These are phyloP conservation scores for Arabidopsis lyrata DNA, from an alignment of 441 rosid species.

Conservation along the genomic window DNA sequence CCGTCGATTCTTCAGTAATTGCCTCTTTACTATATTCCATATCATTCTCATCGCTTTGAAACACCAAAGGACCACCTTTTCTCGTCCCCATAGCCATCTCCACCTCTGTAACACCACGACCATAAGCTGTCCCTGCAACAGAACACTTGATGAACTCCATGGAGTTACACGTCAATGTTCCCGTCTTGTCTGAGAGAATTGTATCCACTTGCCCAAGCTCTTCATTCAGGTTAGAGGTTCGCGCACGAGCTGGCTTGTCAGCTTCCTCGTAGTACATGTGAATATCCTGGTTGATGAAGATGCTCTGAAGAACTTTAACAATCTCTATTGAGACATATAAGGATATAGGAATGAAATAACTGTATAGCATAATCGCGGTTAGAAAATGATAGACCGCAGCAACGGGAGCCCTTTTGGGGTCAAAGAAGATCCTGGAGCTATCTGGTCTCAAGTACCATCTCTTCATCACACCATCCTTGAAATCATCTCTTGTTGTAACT, in stretches of 20 bases:
- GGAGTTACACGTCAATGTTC: slow-evolving; percentile 97
- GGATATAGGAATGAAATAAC: slow-evolving; percentile 94
- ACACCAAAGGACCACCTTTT: slow-evolving; percentile 60
- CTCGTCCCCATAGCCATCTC: slow-evolving; percentile 75
- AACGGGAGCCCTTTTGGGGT: slow-evolving; percentile 61
- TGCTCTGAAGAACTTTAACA: slow-evolving; percentile 91
- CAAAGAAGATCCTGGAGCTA: slow-evolving; percentile 68
- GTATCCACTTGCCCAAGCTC: slow-evolving; percentile 99
- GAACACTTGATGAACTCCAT: slow-evolving; percentile 99
- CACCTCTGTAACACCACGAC: slow-evolving; percentile 85
- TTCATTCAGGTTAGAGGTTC: slow-evolving; percentile 98
- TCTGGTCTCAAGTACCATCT: slow-evolving; percentile 97
- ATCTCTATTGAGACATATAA: slow-evolving; percentile 95
- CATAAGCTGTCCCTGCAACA: slow-evolving; percentile 87
- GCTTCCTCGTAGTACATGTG: slow-evolving; percentile 89
- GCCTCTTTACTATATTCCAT: slow-evolving; percentile 39
- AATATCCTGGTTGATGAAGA: slow-evolving; percentile 84
- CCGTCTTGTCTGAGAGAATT: slow-evolving; percentile 96
- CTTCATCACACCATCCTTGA: slow-evolving; percentile 70
- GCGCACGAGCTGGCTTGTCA: slow-evolving; percentile 90
- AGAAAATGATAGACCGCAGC: slow-evolving; percentile 81
- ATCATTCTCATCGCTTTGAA: slow-evolving; percentile 46
- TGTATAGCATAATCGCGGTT: slow-evolving; percentile 87
- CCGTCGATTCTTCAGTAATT: slow-evolving; percentile 46
- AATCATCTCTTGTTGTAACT: slow-evolving; percentile 67